These are phyloP conservation scores for Tolypocladium amazonense DNA, from an alignment of 2,329 filamentous ascomycete species.

Conservation along the genomic window DNA sequence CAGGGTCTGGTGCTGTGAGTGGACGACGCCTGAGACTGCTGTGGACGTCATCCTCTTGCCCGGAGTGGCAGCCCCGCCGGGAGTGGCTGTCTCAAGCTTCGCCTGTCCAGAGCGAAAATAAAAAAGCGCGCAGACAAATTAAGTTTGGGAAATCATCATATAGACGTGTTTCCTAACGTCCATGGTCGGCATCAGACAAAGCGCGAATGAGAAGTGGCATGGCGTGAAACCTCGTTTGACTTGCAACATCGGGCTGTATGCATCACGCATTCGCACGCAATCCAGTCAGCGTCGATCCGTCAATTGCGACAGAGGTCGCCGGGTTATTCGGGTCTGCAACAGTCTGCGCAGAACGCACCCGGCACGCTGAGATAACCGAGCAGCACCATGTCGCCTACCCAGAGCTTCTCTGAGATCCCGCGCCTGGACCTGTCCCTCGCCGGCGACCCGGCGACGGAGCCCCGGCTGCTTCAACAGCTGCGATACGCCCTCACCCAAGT, in stretches of 20 bases:
- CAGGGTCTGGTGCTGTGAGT: too few relatives aligned
- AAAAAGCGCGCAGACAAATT: too few relatives aligned
- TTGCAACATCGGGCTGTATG: background rate
- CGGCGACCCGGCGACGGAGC: background rate
- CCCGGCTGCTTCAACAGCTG: constrained; percentile 28
- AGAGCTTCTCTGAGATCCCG: background rate
- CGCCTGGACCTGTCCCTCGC: background rate
- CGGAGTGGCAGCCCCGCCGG: too few relatives aligned
- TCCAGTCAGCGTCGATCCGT: too few relatives aligned
- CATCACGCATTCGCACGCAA: too few relatives aligned
- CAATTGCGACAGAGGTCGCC: too few relatives aligned
- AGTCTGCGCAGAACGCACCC: background rate
- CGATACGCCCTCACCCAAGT: constrained; percentile 36
- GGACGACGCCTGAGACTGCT: too few relatives aligned
- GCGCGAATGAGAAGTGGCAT: background rate
- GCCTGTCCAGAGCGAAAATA: too few relatives aligned
- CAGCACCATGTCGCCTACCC: background rate
- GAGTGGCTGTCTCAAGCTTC: too few relatives aligned
- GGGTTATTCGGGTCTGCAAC: too few relatives aligned
- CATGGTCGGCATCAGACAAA: background rate
- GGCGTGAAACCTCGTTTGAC: background rate
- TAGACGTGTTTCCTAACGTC: background rate
- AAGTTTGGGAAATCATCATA: background rate
- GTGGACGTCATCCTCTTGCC: too few relatives aligned
- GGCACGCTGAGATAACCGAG: background rate